Evolutionary conservation across 371 early-diverging fungal genomes (phyloP), one percentile per base, ranked within the genome.

Genomic region (Mortierella sp.): DNA sequence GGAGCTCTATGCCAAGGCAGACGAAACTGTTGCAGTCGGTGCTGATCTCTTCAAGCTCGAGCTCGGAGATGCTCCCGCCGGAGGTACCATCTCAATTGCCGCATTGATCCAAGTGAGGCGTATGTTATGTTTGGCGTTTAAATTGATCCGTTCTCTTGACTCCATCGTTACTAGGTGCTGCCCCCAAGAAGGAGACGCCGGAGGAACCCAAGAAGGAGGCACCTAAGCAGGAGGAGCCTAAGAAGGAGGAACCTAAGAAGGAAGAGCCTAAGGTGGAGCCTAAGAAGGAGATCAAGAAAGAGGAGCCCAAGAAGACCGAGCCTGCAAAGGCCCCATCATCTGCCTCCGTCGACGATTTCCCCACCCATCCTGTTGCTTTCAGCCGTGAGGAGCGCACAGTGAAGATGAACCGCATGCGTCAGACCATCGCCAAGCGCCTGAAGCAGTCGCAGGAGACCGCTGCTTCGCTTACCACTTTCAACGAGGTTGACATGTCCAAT

Each of bases 401-500:
- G 58, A 96, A 96, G 86, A 96, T 98, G 97, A 94, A 88, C 89
- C 92, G 98, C 66, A 98, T 98, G 98, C 94, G 98, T 54, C 79
- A 88, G 78, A 87, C 93, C 64, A 98, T 98, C 64, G 89, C 98
- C 49, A 92, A 91, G 81, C 92, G 96, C 64, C 86, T 98, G 78
- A 97, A 97, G 91, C 93, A 96, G 82, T 94, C 97, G 49, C 98
- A 98, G 84, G 92, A 95, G 81, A 94, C 89, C 46, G 96, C 97
- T 31, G 98, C 98, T 38, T 92, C 97, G 47, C 87, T 98, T 72
- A 98, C 98, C 46, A 97, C 98, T 38, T 98, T 98, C 85, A 98
- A 98, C 85, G 98, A 98, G 84, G 89, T 97, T 45, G 98, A 98
- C 78, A 98, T 98, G 98, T 89, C 86, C 67, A 91, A 90, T 84